Conservation (phyloP, 768 basidiomycete species). For the Ramaria sp. region DNA sequence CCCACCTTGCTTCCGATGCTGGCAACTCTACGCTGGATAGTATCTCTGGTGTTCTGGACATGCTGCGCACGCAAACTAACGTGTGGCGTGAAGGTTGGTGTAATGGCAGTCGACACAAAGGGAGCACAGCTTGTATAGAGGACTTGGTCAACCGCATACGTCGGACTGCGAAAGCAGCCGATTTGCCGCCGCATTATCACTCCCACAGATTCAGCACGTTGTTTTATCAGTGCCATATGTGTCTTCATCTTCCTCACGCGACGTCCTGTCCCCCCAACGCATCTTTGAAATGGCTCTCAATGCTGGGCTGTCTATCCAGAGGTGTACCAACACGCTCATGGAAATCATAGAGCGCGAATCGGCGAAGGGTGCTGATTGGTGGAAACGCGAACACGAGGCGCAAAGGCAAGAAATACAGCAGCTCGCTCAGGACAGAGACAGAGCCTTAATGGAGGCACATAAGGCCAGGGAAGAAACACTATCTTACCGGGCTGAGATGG, state of each 20-base stretch:
- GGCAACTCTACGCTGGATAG: slow-evolving; percentile 41
- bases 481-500: neutral
- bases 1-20: slow-evolving; percentile 59
- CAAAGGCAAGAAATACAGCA: slow-evolving; percentile 2
- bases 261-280: neutral
- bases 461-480: neutral
- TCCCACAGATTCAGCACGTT: no score
- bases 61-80: neutral
- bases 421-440: neutral
- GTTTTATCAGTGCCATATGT: neutral
- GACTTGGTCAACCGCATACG: neutral
- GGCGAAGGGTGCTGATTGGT: neutral
- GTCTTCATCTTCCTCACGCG: neutral
- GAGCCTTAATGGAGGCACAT: neutral
- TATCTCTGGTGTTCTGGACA: slow-evolving; percentile 34
- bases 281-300: slow-evolving; percentile 1
- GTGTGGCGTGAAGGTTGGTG: neutral
- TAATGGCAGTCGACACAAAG: neutral
- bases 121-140: neutral
- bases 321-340: neutral
- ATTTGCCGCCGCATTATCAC: no score
- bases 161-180: neutral
- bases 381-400: neutral
- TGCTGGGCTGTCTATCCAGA: neutral
- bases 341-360: neutral